Base-by-base conservation (phyloP, 2,329 filamentous ascomycete genomes). In the Botryosphaeria agaves region DNA sequence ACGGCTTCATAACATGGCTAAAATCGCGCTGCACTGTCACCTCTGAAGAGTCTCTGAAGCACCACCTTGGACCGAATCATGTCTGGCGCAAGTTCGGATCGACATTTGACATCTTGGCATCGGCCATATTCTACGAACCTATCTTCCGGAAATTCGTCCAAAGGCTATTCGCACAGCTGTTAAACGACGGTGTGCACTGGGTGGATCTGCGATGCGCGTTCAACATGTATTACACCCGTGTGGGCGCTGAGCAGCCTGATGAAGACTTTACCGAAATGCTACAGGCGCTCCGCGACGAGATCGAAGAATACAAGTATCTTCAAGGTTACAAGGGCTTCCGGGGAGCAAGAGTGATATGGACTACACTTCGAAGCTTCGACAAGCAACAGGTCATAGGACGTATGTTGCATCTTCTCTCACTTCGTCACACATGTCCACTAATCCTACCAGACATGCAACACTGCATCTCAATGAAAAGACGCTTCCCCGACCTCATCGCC, bases 341-440 rank as follows among this genome's bases (percentile, higher is more conserved):
- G 76, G 87, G 84, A 8, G 62, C 79, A 8, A 67, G 81, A 7
- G 70, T 84, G 41, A 92, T 93, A 41, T 92, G 83, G 81, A 87
- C 83, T 0, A 70, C 69, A 1, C 57, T 85, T 27, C 72, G 85
- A 24, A 57, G 56, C 17, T 62, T 71, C 31, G 62, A 69, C 16
- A 76, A 75, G 11, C 71, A 73, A 28, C 52, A 60, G 9, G 70
- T 94, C 28, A 61, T 84, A 14, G 68, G 84, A 38, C 72, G 72
- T 56, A 43, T 25, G 49, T 42, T 7, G 6, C 14, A n/a, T 7
- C 7, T 29, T 28, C n/a, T 28, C 14, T 8, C 9, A 28, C 14
- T 14, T 31, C 9, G 28, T 28, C 23, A 28, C 7, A 30, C n/a
- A n/a, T n/a, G n/a, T n/a, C n/a, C n/a, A n/a, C n/a, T n/a, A n/a